Conservation (phyloP, 2,329 filamentous ascomycete genomes). For the Hymenoscyphus linearis region DNA sequence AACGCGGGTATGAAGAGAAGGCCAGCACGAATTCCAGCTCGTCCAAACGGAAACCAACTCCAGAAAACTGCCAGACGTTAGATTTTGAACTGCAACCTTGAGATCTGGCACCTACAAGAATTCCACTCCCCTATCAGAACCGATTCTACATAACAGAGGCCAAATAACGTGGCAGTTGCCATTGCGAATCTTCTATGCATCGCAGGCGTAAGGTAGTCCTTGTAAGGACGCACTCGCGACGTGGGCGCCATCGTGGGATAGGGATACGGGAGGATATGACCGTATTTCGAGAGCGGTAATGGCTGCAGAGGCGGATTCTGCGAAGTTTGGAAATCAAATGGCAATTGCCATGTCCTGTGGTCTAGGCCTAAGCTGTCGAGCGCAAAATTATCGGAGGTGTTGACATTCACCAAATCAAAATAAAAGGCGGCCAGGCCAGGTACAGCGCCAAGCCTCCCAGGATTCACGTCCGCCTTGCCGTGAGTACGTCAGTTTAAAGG, state of each 20-base stretch:
- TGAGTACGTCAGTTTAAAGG: slow-evolving; percentile 22
- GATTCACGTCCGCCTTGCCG: neutral
- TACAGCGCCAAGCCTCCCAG: slow-evolving; percentile 7
- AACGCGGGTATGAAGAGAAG: slow-evolving; percentile 74
- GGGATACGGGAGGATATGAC: neutral
- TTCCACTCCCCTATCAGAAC: slow-evolving; percentile 64
- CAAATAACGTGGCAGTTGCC: slow-evolving; percentile 64
- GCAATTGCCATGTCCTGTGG: slow-evolving; percentile 15
- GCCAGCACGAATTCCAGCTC: slow-evolving; percentile 66
- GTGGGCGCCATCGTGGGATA: slow-evolving; percentile 29
- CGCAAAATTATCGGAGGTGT: slow-evolving; percentile 19
- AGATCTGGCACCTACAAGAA: slow-evolving; percentile 52
- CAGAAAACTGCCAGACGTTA: slow-evolving; percentile 58
- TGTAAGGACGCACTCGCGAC: slow-evolving; percentile 34
- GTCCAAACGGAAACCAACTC: slow-evolving; percentile 80
- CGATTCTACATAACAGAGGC: slow-evolving; percentile 68
- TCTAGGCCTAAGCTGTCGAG: neutral
- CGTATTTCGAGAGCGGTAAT: slow-evolving; percentile 12
- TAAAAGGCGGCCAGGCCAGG: slow-evolving; percentile 17
- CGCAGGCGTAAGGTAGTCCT: slow-evolving; percentile 83
- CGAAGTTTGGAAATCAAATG: neutral
- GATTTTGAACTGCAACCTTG: neutral
- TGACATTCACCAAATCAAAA: slow-evolving; percentile 24
- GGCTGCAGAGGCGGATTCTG: slow-evolving; percentile 8
- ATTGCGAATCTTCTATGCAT: slow-evolving; percentile 82